phyloP scores from a whole-genome alignment of 805 yeast genomes.

The Danielia oregonensis region DNA sequence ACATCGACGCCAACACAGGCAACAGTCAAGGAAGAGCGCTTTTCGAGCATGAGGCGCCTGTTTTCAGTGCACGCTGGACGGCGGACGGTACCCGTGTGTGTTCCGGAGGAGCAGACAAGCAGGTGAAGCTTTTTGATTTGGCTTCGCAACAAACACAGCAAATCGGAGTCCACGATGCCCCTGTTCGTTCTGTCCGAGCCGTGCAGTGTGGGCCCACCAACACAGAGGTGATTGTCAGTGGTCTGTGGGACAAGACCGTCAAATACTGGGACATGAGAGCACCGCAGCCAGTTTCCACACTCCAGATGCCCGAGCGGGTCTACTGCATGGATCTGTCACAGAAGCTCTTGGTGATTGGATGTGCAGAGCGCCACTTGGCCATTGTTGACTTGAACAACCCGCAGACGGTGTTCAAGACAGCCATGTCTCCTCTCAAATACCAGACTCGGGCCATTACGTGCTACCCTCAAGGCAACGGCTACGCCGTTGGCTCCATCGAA shows the following conservation, averaged over 20 bases:
- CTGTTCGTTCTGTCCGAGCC: conserved; percentile 70
- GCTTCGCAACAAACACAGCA: conserved; percentile 79
- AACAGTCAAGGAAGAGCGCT: conserved; percentile 83
- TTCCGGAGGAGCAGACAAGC: conserved; percentile 89
- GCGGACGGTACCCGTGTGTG: conserved; percentile 82
- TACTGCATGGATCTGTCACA: conserved; percentile 83
- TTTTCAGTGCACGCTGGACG: conserved; percentile 77
- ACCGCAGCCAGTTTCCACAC: conserved; percentile 75
- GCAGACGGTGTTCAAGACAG: conserved; percentile 69
- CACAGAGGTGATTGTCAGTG: conserved; percentile 79
- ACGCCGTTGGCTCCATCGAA: conserved; percentile 88
- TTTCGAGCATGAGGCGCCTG: conserved; percentile 88
- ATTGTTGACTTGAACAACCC: conserved; percentile 82
- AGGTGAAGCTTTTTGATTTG: conserved; percentile 78
- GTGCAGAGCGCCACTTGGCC: conserved; percentile 83
- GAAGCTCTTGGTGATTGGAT: conserved; percentile 83
- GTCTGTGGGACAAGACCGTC: conserved; percentile 95
- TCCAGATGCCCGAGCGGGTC: conserved; percentile 84
- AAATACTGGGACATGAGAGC: conserved; percentile 93
- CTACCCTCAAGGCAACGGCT: conserved; percentile 89
- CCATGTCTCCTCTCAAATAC: conserved; percentile 77
- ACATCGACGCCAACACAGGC: conserved; percentile 68
- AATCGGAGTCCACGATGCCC: conserved; percentile 80
- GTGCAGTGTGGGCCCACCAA: conserved; percentile 85
- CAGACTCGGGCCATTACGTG: conserved; percentile 84